These are phyloP conservation scores for Pichia sp. DNA, from an alignment of 1,139 yeast genomes.

Conservation along the genomic window DNA sequence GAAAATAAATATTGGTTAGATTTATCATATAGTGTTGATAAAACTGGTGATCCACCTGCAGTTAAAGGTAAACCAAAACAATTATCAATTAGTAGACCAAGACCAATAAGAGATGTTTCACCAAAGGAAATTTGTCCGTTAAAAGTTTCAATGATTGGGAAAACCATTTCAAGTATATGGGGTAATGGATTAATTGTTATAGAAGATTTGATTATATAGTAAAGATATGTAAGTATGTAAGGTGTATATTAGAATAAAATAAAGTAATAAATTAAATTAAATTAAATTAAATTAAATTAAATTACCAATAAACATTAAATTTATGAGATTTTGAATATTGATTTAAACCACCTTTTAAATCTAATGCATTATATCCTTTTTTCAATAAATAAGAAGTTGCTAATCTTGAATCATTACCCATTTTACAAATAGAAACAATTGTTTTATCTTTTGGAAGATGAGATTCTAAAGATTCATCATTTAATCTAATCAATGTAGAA, in stretches of 20 bases:
- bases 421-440: constrained; percentile 60
- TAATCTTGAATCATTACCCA: constrained; percentile 85
- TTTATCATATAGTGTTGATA: constrained; percentile 27
- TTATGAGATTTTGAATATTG: constrained; percentile 56
- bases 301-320: constrained; percentile 58
- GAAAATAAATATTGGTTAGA: constrained; percentile 20
- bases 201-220: constrained; percentile 38
- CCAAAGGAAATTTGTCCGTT: constrained; percentile 6
- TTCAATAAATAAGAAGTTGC: constrained; percentile 57
- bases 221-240: neutral
- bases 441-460: constrained; percentile 18
- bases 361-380: constrained; percentile 50
- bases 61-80: constrained; percentile 2
- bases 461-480: constrained; percentile 19
- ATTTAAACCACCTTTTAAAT: constrained; percentile 71
- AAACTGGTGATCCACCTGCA: constrained; percentile 12
- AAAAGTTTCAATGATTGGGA: constrained; percentile 4
- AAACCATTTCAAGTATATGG: constrained; percentile 42
- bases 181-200: constrained; percentile 61
- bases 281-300: neutral
- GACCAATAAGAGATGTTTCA: neutral
- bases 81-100: constrained; percentile 1
- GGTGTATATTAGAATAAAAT: neutral
- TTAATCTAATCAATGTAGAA: constrained; percentile 39
- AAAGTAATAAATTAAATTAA: no score